Evolutionary conservation across 164 flowering plant genomes (phyloP).

Genomic region (Cinnamomum chago): DNA sequence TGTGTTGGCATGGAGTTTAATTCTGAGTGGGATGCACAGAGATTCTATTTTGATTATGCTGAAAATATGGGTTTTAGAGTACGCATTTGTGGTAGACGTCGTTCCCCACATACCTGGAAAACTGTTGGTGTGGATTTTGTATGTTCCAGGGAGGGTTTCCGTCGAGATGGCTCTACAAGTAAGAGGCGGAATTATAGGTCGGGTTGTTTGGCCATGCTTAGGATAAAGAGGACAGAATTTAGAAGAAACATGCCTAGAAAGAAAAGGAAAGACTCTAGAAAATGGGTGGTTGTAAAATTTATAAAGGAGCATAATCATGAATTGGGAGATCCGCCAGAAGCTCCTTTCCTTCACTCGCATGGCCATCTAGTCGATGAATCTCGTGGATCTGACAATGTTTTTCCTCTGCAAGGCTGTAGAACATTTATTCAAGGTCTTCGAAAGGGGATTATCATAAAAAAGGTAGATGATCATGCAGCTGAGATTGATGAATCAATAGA

Average conservation of each 20-base stretch:
- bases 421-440: neutral
- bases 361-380: constrained; percentile 11
- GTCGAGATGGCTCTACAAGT: constrained; percentile 24
- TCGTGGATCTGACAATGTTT: neutral
- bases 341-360: constrained; percentile 68
- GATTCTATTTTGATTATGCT: constrained; percentile 61
- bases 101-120: constrained; percentile 41
- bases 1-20: constrained; percentile 73
- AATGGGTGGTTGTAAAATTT: constrained; percentile 69
- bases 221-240: constrained; percentile 43
- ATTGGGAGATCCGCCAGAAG: constrained; percentile 68
- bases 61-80: constrained; percentile 54
- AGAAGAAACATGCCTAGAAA: constrained; percentile 32
- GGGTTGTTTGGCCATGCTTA: constrained; percentile 68
- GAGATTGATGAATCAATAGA: constrained; percentile 12
- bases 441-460: neutral
- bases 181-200: constrained; percentile 33
- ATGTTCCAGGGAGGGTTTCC: constrained; percentile 54
- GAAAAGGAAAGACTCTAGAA: constrained; percentile 54
- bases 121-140: constrained; percentile 40
- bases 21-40: constrained; percentile 12
- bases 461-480: neutral
- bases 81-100: constrained; percentile 37
- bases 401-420: neutral
- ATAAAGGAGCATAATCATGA: constrained; percentile 75